These are phyloP conservation scores for Leccinum subatratum DNA, from an alignment of 1,284 basidiomycete species.

Conservation along the genomic window DNA sequence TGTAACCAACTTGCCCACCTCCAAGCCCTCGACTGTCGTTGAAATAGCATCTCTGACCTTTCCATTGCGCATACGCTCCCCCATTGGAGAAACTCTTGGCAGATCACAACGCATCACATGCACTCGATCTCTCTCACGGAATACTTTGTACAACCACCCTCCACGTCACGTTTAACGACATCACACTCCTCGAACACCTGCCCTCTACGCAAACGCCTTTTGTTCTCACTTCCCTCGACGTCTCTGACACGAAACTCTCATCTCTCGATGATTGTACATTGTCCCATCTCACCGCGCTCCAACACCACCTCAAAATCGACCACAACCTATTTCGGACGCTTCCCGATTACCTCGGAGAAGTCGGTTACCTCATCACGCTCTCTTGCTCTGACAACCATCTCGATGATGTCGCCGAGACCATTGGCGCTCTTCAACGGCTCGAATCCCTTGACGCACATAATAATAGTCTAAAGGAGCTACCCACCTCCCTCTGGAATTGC, in stretches of 20 bases:
- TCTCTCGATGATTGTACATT: constrained; percentile 74
- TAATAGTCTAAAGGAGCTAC: constrained; percentile 82
- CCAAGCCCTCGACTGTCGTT: constrained; percentile 72
- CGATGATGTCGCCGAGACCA: constrained; percentile 68
- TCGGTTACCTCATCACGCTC: constrained; percentile 68
- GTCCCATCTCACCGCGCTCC: constrained; percentile 72
- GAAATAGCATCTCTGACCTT: constrained; percentile 79
- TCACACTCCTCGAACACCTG: constrained; percentile 77
- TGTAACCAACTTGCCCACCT: constrained; percentile 62
- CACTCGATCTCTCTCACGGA: constrained; percentile 73
- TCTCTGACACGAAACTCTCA: constrained; percentile 89
- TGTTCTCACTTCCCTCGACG: constrained; percentile 76
- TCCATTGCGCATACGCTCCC: constrained; percentile 67
- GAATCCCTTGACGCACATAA: constrained; percentile 83
- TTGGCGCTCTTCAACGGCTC: constrained; percentile 76
- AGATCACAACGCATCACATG: constrained; percentile 78
- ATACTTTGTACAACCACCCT: constrained; percentile 51
- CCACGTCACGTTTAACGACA: constrained; percentile 75
- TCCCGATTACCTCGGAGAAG: constrained; percentile 75
- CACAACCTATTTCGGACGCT: constrained; percentile 86
- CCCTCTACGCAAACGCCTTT: constrained; percentile 55
- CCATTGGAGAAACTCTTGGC: constrained; percentile 63
- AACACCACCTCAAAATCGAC: constrained; percentile 64
- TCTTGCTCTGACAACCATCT: constrained; percentile 91
- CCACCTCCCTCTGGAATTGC: constrained; percentile 82